Evolutionary conservation across 73 alveolate genomes (phyloP).

Genomic region (Symbiodinium pilosum): DNA sequence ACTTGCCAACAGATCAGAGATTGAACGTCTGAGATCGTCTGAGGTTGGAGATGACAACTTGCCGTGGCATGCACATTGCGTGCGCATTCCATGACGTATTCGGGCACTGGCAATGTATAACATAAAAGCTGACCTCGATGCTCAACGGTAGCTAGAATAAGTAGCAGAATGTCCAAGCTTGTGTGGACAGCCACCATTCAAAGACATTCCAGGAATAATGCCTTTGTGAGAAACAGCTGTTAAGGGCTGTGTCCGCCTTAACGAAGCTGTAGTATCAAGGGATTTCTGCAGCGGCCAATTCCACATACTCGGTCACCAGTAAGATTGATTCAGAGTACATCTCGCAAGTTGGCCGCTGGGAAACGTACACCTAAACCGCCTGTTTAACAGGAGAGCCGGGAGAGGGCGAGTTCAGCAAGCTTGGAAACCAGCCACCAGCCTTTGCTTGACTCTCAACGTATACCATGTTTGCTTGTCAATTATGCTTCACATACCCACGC

Average conservation of each 20-base stretch:
- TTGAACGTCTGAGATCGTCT: not conserved
- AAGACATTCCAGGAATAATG: not conserved
- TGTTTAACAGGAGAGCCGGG: slow-evolving; percentile 5
- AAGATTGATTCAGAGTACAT: too few relatives aligned
- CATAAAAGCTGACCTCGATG: too few relatives aligned
- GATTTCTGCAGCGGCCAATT: too few relatives aligned
- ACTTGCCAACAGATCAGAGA: not conserved
- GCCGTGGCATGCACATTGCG: not conserved
- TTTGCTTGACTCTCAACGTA: too few relatives aligned
- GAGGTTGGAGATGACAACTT: not conserved
- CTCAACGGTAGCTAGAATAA: not conserved
- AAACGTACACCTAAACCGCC: not conserved
- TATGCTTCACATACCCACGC: too few relatives aligned
- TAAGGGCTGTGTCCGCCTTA: slow-evolving; percentile 11
- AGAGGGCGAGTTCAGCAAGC: not conserved
- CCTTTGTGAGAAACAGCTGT: slow-evolving; percentile 16
- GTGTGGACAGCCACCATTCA: slow-evolving; percentile 8
- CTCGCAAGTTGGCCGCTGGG: too few relatives aligned
- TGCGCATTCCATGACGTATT: too few relatives aligned
- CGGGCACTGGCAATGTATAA: too few relatives aligned
- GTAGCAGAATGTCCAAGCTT: not conserved
- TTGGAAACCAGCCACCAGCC: not conserved
- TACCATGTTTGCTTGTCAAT: too few relatives aligned
- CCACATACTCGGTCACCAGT: too few relatives aligned
- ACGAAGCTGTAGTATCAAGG: not conserved